These are phyloP conservation scores for Phytopythium chamaehyphon DNA, from an alignment of 352 stramenopile genomes.

Conservation along the genomic window DNA sequence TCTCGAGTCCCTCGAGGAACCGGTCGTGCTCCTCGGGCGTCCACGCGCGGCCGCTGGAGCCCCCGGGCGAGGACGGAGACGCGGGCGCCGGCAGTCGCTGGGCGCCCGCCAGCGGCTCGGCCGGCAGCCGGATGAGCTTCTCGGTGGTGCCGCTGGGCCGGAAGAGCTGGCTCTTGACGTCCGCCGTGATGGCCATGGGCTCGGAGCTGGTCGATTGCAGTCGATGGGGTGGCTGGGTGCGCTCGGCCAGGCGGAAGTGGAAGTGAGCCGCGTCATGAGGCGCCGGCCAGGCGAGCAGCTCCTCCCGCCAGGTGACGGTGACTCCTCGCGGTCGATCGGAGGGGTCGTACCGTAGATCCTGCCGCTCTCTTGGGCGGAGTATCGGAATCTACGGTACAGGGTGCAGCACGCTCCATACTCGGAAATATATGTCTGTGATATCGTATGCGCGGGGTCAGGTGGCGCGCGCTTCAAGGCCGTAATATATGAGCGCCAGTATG, in stretches of 20 bases:
- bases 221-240: background rate
- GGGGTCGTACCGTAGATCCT: background rate
- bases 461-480: too few species aligned
- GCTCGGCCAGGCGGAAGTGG: constrained; percentile 12
- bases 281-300: background rate
- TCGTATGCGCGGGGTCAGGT: too few species aligned
- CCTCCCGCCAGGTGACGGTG: too few species aligned
- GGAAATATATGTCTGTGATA: too few species aligned
- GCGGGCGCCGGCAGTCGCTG: constrained; percentile 3
- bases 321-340: too few species aligned
- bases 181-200: constrained; percentile 39
- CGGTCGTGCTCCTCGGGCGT: constrained; percentile 49
- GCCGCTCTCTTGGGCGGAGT: too few species aligned
- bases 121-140: constrained; percentile 33
- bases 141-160: constrained; percentile 7
- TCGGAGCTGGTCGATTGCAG: background rate
- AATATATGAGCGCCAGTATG: too few species aligned
- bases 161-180: constrained; percentile 51
- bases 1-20: constrained; percentile 53
- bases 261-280: constrained; percentile 20
- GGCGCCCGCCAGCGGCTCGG: constrained; percentile 3
- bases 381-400: too few species aligned
- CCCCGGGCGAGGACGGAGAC: constrained; percentile 5
- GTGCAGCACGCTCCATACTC: too few species aligned
- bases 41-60: constrained; percentile 34